Percentiles rank a stretch among this genome's conserved stretches.
Conservation (phyloP, 352 stramenopile species). For the Phytophthora uliginosa region DNA sequence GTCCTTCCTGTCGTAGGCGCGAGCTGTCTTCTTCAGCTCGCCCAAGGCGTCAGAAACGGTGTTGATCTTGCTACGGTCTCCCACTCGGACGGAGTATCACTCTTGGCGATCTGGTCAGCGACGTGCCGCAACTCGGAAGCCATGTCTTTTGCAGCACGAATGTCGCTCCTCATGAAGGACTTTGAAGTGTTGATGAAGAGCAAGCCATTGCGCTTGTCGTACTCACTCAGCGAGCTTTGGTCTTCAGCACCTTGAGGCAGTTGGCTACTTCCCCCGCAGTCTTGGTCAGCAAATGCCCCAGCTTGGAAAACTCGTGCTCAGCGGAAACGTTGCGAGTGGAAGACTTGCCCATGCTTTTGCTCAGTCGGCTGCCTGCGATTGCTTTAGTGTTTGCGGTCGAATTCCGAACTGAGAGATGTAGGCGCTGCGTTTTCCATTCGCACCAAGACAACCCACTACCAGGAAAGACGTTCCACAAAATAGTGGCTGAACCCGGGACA, state of each 20-base stretch:
- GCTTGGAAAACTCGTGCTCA: slow-evolving; percentile 26
- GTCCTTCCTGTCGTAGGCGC: slow-evolving; percentile 29
- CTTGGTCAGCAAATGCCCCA: slow-evolving; percentile 26
- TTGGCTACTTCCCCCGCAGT: slow-evolving; percentile 19
- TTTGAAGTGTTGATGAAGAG: slow-evolving; percentile 35
- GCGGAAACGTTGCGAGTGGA: slow-evolving; percentile 5
- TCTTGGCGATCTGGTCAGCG: slow-evolving; percentile 29
- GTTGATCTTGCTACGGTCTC: slow-evolving; percentile 32
- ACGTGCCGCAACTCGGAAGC: slow-evolving; percentile 24
- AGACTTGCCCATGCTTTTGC: slow-evolving; percentile 31
- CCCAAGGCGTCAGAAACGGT: slow-evolving; percentile 12
- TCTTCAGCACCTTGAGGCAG: slow-evolving; percentile 30
- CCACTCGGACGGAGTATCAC: slow-evolving; percentile 14
- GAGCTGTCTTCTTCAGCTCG: slow-evolving; percentile 27
- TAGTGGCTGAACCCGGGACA: background rate
- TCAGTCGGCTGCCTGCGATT: background rate
- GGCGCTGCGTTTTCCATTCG: background rate
- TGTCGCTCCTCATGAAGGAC: slow-evolving; percentile 31
- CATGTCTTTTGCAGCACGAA: slow-evolving; percentile 30
- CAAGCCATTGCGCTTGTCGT: slow-evolving; percentile 29
- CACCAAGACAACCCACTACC: background rate
- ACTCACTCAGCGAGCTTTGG: too few species aligned
- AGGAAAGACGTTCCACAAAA: background rate
- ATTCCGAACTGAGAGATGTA: slow-evolving; percentile 23
- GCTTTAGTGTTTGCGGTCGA: background rate